Evolutionary conservation across 2,329 filamentous ascomycete genomes (phyloP).

Genomic region (Lachnellula willkommii): DNA sequence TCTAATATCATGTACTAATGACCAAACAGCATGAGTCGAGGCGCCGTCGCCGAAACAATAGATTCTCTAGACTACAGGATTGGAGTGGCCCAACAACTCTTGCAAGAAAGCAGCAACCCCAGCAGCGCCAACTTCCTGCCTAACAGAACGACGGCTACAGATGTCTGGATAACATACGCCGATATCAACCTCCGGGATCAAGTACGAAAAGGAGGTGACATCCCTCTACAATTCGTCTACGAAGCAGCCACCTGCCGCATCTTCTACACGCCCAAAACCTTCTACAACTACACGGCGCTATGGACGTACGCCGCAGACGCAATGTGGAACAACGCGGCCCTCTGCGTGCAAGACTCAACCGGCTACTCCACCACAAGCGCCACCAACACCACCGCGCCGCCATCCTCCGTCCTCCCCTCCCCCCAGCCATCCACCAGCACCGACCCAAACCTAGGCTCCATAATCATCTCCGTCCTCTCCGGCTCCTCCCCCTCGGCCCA

Average conservation of each 20-base stretch:
- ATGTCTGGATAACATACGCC: conserved; percentile 26
- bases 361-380: not conserved
- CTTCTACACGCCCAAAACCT: conserved; percentile 49
- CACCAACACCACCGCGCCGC: not conserved
- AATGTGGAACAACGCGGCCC: conserved; percentile 31
- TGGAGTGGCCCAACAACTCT: conserved; percentile 22
- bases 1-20: not conserved
- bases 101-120: conserved; percentile 10
- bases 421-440: not conserved
- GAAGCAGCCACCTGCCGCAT: conserved; percentile 54
- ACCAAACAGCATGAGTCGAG: conserved; percentile 47
- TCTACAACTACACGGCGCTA: conserved; percentile 41
- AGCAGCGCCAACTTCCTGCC: conserved; percentile 18
- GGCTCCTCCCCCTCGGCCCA: not conserved
- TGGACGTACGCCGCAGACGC: conserved; percentile 43
- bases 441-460: not conserved
- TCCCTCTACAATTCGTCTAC: conserved; percentile 54
- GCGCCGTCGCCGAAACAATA: conserved; percentile 34
- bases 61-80: conserved; percentile 25
- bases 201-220: conserved; percentile 26
- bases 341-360: conserved; percentile 20
- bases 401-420: not conserved
- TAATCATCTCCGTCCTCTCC: not conserved
- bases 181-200: conserved; percentile 40
- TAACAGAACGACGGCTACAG: conserved; percentile 13